Conservation (phyloP, 805 yeast genomes). For the Yamadazyma akitaensis region DNA sequence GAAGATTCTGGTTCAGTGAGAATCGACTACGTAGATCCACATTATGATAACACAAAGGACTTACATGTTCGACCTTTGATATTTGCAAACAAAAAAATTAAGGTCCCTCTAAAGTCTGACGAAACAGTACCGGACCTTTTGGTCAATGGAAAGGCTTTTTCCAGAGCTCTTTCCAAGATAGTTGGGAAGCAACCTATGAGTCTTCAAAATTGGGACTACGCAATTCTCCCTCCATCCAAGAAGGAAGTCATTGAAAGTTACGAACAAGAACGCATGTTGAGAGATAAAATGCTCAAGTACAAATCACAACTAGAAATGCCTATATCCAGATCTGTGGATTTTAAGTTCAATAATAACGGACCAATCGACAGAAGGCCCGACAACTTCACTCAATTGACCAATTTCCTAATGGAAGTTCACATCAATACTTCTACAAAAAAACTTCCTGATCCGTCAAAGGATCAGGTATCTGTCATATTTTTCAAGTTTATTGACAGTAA, state of each 20-base stretch:
- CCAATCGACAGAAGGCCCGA: constrained; percentile 34
- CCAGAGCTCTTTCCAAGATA: background rate
- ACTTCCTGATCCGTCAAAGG: constrained; percentile 63
- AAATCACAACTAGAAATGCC: constrained; percentile 53
- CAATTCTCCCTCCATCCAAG: constrained; percentile 46
- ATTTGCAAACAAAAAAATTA: constrained; percentile 65
- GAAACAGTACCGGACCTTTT: background rate
- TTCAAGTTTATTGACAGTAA: constrained; percentile 55
- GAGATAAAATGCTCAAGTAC: constrained; percentile 15
- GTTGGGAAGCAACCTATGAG: background rate
- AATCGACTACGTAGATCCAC: constrained; percentile 60
- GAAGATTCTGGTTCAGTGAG: constrained; percentile 47
- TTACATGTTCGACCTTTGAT: constrained; percentile 52
- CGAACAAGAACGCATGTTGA: constrained; percentile 13
- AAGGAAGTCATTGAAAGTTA: constrained; percentile 36
- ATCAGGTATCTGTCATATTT: constrained; percentile 56
- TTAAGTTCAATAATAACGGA: constrained; percentile 31
- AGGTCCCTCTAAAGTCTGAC: constrained; percentile 28
- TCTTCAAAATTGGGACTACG: constrained; percentile 43
- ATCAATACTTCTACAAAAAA: constrained; percentile 48
- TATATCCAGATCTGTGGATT: constrained; percentile 38
- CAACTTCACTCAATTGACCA: constrained; percentile 47
- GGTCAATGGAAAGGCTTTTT: background rate
- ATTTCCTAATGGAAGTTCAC: constrained; percentile 68
- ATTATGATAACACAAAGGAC: constrained; percentile 53